Evolutionary conservation across 768 basidiomycete species (phyloP), one percentile per base, ranked within the genome.

Genomic region (Daedaleopsis nitida): DNA sequence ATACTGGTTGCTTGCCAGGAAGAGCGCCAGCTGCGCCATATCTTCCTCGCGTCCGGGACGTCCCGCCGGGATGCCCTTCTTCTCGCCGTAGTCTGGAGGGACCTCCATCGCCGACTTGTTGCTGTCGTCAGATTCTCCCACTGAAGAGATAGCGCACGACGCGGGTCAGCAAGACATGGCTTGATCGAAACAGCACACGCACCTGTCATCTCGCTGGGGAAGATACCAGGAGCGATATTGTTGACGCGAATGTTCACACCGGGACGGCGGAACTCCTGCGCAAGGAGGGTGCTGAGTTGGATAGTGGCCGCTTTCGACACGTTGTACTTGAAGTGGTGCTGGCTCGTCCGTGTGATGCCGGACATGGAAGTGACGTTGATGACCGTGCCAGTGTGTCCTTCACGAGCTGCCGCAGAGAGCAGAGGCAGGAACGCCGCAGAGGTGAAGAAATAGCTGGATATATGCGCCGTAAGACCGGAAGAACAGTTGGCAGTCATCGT

Each of bases 311-410:
- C 72, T 71, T 81, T 82, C 2, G 75, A 73, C 3, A 75, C 71
- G 59, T 80, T 82, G 68, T 82, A 81, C 63, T 72, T 72, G 73
- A 78, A 77, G 56, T 81, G 80, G 53, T 74, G 65, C 67, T 82
- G 81, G 7, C 72, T 64, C 7, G 74, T 76, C 27, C 70, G 69
- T 17, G 74, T 78, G 53, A 80, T 76, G 27, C 81, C 80, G 21
- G 73, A 75, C 54, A 81, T 76, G 16, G 74, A 76, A 17, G 78
- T 67, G 50, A 78, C 71, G 66, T 80, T 81, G 69, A 82, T 76
- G 39, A 81, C 69, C 48, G 71, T 72, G 12, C 71, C 76, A 4
- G 77, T 74, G 58, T 76, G 71, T 10, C 66, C 62, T 16, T 62
- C 65, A 9, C 68, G 65, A 2, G 72, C 72, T 19, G 76, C 76